Evolutionary conservation across 2,329 filamentous ascomycete genomes (phyloP).

Genomic region (Nemania sp.): DNA sequence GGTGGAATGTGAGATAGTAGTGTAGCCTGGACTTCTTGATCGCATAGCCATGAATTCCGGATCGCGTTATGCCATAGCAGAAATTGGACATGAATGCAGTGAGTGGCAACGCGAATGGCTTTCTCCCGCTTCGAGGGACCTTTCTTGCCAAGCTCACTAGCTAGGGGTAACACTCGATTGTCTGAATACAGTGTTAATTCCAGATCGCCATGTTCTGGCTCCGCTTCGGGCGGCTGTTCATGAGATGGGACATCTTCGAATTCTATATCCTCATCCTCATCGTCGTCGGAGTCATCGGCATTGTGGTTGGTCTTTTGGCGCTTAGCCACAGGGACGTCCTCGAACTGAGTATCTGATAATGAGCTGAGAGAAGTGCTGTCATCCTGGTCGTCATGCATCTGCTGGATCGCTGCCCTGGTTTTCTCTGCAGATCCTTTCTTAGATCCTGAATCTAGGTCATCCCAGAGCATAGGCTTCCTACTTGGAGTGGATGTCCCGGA

Average conservation of each 20-base stretch:
- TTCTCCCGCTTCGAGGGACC: conserved; percentile 85
- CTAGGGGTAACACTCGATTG: conserved; percentile 61
- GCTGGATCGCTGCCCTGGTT: conserved; percentile 47
- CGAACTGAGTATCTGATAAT: conserved; percentile 61
- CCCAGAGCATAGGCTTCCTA: conserved; percentile 62
- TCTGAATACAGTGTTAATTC: conserved; percentile 71
- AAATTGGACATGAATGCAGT: conserved; percentile 85
- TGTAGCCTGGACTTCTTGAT: conserved; percentile 73
- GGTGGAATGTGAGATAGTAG: conserved; percentile 74
- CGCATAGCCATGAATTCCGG: conserved; percentile 82
- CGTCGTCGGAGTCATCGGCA: conserved; percentile 39
- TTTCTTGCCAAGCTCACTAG: conserved; percentile 72
- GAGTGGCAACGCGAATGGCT: conserved; percentile 74
- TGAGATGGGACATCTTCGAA: conserved; percentile 60
- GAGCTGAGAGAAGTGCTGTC: conserved; percentile 54
- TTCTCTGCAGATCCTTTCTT: conserved; percentile 50
- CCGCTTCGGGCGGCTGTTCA: conserved; percentile 47
- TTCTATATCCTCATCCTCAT: conserved; percentile 59
- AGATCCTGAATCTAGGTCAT: conserved; percentile 59
- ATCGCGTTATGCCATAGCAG: conserved; percentile 89
- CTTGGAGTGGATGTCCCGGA: conserved; percentile 36
- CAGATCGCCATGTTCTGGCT: conserved; percentile 66
- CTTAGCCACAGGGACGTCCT: conserved; percentile 50
- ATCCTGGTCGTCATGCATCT: conserved; percentile 49
- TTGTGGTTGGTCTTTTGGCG: conserved; percentile 43